A percentile compares a stretch with the other conserved stretches of the same genome.
Conservation (phyloP, 176 grass and related monocot genomes). For the Musa itinerans region DNA sequence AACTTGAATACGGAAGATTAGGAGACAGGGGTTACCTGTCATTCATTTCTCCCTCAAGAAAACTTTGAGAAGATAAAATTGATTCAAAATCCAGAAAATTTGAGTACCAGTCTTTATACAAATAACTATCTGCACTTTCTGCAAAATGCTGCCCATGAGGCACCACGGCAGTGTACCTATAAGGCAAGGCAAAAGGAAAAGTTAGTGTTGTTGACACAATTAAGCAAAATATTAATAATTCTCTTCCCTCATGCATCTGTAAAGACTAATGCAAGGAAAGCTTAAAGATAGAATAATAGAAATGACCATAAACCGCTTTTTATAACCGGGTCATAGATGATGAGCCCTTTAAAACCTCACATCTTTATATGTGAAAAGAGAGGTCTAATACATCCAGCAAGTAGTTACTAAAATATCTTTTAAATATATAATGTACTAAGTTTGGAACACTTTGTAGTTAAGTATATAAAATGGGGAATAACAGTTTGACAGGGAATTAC, state of each 20-base stretch:
- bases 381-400: too few relatives aligned
- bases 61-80: slow-evolving; percentile 20
- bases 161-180: slow-evolving; percentile 1
- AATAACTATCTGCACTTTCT: background rate
- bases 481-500: too few relatives aligned
- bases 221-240: background rate
- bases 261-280: background rate
- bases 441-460: too few relatives aligned
- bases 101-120: slow-evolving; percentile 11
- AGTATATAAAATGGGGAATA: too few relatives aligned
- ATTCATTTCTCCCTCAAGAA: slow-evolving; percentile 4
- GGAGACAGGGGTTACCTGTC: slow-evolving; percentile 1
- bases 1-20: too few relatives aligned
- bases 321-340: background rate
- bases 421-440: too few relatives aligned
- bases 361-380: too few relatives aligned
- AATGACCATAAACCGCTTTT: background rate
- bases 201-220: background rate
- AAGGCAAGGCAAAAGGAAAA: background rate
- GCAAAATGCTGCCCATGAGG: background rate
- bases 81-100: slow-evolving; percentile 27
- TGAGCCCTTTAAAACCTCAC: background rate
- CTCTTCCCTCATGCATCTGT: background rate
- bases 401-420: too few relatives aligned
- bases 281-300: background rate